Percentiles rank a stretch among this genome's conserved stretches.
phyloP scores from a whole-genome alignment of 768 basidiomycete species.

The Lenzites betulinus region DNA sequence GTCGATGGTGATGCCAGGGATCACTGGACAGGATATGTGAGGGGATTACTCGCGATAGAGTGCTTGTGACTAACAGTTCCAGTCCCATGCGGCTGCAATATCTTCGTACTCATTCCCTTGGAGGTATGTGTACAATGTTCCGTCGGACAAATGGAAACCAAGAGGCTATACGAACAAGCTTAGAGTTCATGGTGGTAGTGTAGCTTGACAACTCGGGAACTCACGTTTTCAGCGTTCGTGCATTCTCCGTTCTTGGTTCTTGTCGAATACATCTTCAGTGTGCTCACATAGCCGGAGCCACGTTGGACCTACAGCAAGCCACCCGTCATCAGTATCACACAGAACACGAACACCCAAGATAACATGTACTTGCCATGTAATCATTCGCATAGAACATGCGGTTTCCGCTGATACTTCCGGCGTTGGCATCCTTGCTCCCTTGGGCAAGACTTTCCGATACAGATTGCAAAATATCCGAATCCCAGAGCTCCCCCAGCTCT shows the following conservation, averaged over 20 bases:
- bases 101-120: constrained; percentile 73
- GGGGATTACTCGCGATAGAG: background rate
- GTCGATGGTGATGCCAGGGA: constrained; percentile 72
- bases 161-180: constrained; percentile 42
- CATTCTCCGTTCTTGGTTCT: constrained; percentile 66
- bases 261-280: constrained; percentile 62
- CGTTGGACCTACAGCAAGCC: constrained; percentile 54
- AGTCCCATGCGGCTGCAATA: constrained; percentile 73
- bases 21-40: constrained; percentile 35
- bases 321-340: background rate
- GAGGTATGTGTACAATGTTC: constrained; percentile 63
- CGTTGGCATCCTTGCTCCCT: constrained; percentile 49
- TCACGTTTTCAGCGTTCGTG: constrained; percentile 61
- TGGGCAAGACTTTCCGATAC: constrained; percentile 43
- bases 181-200: background rate
- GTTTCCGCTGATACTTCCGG: constrained; percentile 55
- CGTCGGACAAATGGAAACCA: constrained; percentile 73
- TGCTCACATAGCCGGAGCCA: constrained; percentile 57
- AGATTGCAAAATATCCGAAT: constrained; percentile 41
- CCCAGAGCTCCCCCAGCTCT: constrained; percentile 54
- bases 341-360: no score
- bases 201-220: constrained; percentile 14
- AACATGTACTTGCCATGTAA: constrained; percentile 60
- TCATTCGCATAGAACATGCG: constrained; percentile 68
- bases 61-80: constrained; percentile 45